Conservation (phyloP, 2,329 filamentous ascomycete species). For the Alternaria solani region DNA sequence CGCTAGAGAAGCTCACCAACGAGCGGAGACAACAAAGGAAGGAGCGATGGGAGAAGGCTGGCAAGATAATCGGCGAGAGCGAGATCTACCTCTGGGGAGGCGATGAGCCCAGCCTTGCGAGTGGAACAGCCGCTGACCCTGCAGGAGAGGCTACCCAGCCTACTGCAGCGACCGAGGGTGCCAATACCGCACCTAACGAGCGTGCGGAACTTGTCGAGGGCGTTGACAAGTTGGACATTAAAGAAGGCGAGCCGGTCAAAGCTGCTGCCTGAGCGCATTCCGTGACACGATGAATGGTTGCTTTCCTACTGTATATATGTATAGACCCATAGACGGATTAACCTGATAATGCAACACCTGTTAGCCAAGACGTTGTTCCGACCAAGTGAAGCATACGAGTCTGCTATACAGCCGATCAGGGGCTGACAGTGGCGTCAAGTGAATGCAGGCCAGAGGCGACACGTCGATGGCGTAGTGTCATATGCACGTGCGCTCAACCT, state of each 20-base stretch:
- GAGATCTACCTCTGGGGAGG: conserved; percentile 89
- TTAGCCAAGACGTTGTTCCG: background rate
- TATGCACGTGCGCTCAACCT: conserved; percentile 21
- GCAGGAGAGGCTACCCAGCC: conserved; percentile 3
- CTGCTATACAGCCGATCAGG: background rate
- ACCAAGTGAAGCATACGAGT: background rate
- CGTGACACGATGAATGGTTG: background rate
- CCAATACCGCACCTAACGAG: conserved; percentile 6
- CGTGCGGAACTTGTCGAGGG: conserved; percentile 25
- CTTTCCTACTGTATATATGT: background rate
- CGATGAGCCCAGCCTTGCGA: conserved; percentile 38
- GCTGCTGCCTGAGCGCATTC: conserved; percentile 11
- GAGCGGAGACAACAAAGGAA: conserved; percentile 69
- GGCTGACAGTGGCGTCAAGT: background rate
- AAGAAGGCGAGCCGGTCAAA: conserved; percentile 31
- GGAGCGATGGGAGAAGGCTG: conserved; percentile 79
- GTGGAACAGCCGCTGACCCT: conserved; percentile 7
- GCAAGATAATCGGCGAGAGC: conserved; percentile 82
- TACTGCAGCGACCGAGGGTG: background rate
- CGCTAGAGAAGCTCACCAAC: conserved; percentile 74
- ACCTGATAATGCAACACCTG: background rate
- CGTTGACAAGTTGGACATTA: conserved; percentile 37
- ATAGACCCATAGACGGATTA: background rate
- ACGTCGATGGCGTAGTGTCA: conserved; percentile 12
- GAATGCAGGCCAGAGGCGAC: background rate